Base-by-base conservation (phyloP, 1,284 basidiomycete genomes). In the Cryptococcus jaspeensis region DNA sequence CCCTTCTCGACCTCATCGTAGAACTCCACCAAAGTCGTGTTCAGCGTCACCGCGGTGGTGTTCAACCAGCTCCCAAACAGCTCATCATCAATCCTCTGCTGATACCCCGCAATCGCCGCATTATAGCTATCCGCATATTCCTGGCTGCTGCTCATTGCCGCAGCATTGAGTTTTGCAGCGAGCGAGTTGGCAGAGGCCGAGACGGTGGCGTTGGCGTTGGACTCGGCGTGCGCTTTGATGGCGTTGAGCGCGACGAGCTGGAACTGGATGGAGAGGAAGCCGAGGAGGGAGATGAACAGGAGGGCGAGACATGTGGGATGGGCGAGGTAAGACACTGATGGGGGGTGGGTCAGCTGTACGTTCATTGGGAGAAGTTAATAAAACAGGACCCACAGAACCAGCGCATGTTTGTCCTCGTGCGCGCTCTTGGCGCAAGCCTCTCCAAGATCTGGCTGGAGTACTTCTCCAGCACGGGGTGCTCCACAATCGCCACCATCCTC, bases 21-120 rank as follows among this genome's bases (percentile, higher is more conserved):
- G 53, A 83, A 82, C 38, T 78, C 73, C 28, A 78, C 79, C 23
- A 82, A 65, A 0, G 81, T 82, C 15, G 66, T 57, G 57, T 99
- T 99, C 62, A 99, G 84, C 6, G 87, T 87, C 5, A 84, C 84
- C 0, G 92, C 94, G 1, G 94, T 96, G n/a, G 81, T 84, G 69
- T 96, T 92, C 50, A 98, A 86, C 94, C 93, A 98, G 1, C 56
- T 55, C 16, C 90, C 88, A 61, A 98, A 95, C 44, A 97, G 76
- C 16, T 90, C 88, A 38, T 89, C 78, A 74, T 98, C 92, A 74
- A 98, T 85, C 12, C 84, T 83, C 38, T 80, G 79, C 75, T 97
- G 88, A 50, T 90, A 82, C 25, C 67, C 66, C 42, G 83, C 80
- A 32, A 96, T 85, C 25, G 85, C 86, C 5, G 66, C 64, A 70